These are phyloP conservation scores for Coleophoma cylindrospora DNA, from an alignment of 2,329 filamentous ascomycete species.

Conservation along the genomic window DNA sequence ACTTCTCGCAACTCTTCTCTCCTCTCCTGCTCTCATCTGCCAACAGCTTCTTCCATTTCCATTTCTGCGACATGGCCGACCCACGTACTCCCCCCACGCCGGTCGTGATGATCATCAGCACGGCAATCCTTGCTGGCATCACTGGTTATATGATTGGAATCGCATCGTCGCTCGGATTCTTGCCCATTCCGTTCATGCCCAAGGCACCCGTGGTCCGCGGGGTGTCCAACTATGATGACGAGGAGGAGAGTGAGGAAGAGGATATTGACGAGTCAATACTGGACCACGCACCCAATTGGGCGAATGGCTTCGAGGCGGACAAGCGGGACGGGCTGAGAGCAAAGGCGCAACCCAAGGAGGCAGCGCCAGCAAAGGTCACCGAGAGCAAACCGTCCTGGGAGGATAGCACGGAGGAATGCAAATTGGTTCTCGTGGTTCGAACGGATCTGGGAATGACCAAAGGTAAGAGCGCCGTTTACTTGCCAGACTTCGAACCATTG, in stretches of 20 bases:
- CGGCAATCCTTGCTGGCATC: constrained; percentile 68
- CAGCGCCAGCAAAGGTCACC: constrained; percentile 40
- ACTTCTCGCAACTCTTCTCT: background rate
- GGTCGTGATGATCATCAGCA: constrained; percentile 60
- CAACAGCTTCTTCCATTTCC: background rate
- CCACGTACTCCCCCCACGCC: constrained; percentile 17
- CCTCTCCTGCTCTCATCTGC: background rate
- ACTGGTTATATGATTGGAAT: constrained; percentile 80
- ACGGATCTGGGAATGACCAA: constrained; percentile 98
- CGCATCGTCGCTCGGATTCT: constrained; percentile 66
- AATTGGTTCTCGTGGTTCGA: constrained; percentile 85
- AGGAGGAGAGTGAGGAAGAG: constrained; percentile 64
- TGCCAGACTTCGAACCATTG: constrained; percentile 2
- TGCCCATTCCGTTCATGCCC: constrained; percentile 43
- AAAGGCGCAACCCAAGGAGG: constrained; percentile 26
- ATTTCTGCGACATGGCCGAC: constrained; percentile 18
- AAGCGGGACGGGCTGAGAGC: constrained; percentile 47
- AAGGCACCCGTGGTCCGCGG: constrained; percentile 30
- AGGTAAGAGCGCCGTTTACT: constrained; percentile 47
- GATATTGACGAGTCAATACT: constrained; percentile 54
- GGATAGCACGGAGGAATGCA: constrained; percentile 72
- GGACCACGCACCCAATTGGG: constrained; percentile 65
- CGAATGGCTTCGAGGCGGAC: constrained; percentile 56
- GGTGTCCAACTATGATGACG: constrained; percentile 54
- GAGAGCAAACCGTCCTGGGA: constrained; percentile 25